phyloP scores from a whole-genome alignment of 352 stramenopile genomes.

The Globisporangium cystogenes region DNA sequence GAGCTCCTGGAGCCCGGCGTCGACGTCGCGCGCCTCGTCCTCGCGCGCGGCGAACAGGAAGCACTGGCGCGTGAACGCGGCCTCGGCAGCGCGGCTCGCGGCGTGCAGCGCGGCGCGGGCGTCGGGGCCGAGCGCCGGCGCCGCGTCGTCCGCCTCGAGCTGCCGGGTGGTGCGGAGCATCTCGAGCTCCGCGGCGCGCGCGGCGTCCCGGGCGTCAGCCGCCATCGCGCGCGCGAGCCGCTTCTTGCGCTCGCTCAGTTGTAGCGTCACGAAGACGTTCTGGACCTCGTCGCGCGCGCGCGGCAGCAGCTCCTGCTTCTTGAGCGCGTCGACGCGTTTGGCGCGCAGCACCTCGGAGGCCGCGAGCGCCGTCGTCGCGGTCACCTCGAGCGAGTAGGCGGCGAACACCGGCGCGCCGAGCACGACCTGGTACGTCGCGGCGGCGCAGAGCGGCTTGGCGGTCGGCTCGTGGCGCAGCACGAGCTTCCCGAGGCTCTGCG shows the following conservation, averaged over 20 bases:
- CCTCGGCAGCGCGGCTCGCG: constrained; percentile 27
- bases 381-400: constrained; percentile 61
- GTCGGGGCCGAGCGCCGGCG: constrained; percentile 27
- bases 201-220: constrained; percentile 38
- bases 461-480: constrained; percentile 57
- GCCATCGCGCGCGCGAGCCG: constrained; percentile 39
- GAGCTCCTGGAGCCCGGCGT: constrained; percentile 54
- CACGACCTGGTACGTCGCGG: constrained; percentile 69
- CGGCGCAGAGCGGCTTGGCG: constrained; percentile 35
- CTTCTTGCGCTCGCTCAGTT: constrained; percentile 68
- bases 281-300: constrained; percentile 50
- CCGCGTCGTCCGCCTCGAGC: constrained; percentile 43
- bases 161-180: constrained; percentile 37
- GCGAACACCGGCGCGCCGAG: constrained; percentile 64
- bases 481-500: constrained; percentile 59
- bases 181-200: constrained; percentile 39
- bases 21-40: constrained; percentile 65
- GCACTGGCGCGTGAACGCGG: constrained; percentile 52
- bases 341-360: constrained; percentile 39
- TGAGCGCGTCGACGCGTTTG: constrained; percentile 48
- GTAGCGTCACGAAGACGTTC: constrained; percentile 64
- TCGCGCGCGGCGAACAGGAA: constrained; percentile 70
- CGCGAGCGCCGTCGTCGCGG: constrained; percentile 35
- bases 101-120: constrained; percentile 34
- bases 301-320: constrained; percentile 62